Base-by-base conservation (phyloP, 1,284 basidiomycete species). In the Takashimella koratensis region DNA sequence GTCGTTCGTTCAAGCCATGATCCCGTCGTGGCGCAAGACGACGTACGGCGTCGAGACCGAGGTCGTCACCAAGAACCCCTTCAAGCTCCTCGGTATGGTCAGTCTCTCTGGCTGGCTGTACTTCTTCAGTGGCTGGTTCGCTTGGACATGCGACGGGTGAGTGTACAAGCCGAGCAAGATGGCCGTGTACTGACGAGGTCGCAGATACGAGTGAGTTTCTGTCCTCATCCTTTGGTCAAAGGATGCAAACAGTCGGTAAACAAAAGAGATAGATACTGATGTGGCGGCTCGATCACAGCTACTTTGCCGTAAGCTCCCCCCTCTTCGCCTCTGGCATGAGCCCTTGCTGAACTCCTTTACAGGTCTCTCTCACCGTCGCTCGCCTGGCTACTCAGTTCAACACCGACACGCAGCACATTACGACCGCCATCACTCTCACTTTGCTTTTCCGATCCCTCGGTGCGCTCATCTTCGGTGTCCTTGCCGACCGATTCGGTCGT, bases 381-480 rank as follows among this genome's bases (percentile, higher is more conserved):
- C 73, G 76, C 16, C 82, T 93, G 2, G 70, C 79, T 5, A 55
- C 65, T 27, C 65, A 75, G 49, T 78, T 77, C 51, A 58, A 59
- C 42, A 64, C 60, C 5, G 43, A 51, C 19, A 54, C 63, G 11
- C 54, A 58, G 22, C 56, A 66, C 49, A 70, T 71, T 50, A 67
- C 88, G 46, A 84, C 84, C 24, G 83, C 90, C 5, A 93, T 98
- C 70, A 98, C 94, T 3, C 81, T 98, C 46, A 97, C 94, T 0
- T 81, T 97, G 1, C 83, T 98, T 26, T 90, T 96, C 79, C 85
- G 95, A 49, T 87, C 88, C 1, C 76, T 83, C 26, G 95, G 94
- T 22, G 93, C 93, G 26, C 83, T 91, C 56, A 77, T 93, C 60
- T 95, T 96, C 60, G 82, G 79, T 49, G 53, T 90, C 50, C 65